A percentile compares a stretch with the other conserved stretches of the same genome.
These are phyloP conservation scores for Trichosporon faecale DNA, from an alignment of 1,284 basidiomycete species.

Conservation along the genomic window DNA sequence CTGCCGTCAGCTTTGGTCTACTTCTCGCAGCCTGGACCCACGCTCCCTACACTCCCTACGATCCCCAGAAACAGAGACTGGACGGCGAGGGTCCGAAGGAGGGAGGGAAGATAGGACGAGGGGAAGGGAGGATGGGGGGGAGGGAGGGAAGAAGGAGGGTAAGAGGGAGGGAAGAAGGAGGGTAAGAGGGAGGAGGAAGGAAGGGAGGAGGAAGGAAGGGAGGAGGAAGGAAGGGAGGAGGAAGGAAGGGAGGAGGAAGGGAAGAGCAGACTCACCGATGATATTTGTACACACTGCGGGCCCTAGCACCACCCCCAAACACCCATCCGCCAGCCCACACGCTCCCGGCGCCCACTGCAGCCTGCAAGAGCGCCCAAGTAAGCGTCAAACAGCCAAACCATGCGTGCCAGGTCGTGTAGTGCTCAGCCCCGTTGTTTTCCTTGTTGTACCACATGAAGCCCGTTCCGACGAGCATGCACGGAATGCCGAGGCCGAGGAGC, in stretches of 20 bases:
- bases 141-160: too few relatives aligned
- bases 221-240: too few relatives aligned
- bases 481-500: slow-evolving; percentile 37
- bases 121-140: too few relatives aligned
- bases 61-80: too few relatives aligned
- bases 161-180: too few relatives aligned
- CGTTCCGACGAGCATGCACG: slow-evolving; percentile 40
- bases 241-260: too few relatives aligned
- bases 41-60: too few relatives aligned
- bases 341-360: slow-evolving; percentile 34
- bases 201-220: too few relatives aligned
- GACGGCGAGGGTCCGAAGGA: too few relatives aligned
- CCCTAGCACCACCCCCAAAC: slow-evolving; percentile 38
- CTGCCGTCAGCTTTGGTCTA: slow-evolving; percentile 28
- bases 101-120: too few relatives aligned
- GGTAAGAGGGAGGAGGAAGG: too few relatives aligned
- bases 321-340: slow-evolving; percentile 34
- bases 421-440: slow-evolving; percentile 36
- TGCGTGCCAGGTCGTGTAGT: slow-evolving; percentile 49
- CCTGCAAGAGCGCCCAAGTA: slow-evolving; percentile 43
- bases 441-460: slow-evolving; percentile 51
- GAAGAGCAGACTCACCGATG: slow-evolving; percentile 40
- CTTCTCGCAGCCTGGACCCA: too few relatives aligned
- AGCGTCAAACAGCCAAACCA: slow-evolving; percentile 37
- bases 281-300: slow-evolving; percentile 48